Conservation (phyloP, 352 stramenopile genomes). For the Globisporangium iwayamae region DNA sequence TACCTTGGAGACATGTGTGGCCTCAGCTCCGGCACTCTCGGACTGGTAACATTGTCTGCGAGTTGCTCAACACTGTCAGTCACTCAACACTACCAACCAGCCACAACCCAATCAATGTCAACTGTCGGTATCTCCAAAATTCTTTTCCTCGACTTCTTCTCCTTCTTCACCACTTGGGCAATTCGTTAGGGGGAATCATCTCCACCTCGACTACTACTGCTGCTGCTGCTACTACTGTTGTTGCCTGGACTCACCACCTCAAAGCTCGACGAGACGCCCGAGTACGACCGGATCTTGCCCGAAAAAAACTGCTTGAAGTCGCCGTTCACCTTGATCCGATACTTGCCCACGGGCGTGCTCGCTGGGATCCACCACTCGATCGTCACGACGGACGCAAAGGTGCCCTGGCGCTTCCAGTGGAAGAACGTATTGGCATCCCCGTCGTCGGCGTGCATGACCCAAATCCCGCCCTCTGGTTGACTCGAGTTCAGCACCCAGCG, state of each 20-base stretch:
- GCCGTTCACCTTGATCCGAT: slow-evolving; percentile 79
- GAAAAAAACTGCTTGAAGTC: slow-evolving; percentile 74
- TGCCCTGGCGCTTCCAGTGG: slow-evolving; percentile 64
- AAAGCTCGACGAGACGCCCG: slow-evolving; percentile 60
- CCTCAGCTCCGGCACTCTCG: background rate
- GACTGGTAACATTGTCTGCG: background rate
- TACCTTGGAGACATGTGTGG: background rate
- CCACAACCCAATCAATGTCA: background rate
- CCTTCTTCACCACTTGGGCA: background rate
- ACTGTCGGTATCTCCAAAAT: background rate
- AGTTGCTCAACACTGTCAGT: background rate
- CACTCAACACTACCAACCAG: no score
- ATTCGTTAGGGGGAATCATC: background rate
- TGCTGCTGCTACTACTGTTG: background rate
- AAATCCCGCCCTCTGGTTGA: slow-evolving; percentile 41
- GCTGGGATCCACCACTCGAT: slow-evolving; percentile 68
- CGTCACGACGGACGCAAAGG: slow-evolving; percentile 62
- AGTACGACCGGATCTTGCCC: slow-evolving; percentile 41
- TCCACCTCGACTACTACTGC: background rate
- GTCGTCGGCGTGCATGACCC: slow-evolving; percentile 73
- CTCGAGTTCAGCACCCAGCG: slow-evolving; percentile 46
- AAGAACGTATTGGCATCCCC: slow-evolving; percentile 73
- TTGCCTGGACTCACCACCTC: slow-evolving; percentile 20
- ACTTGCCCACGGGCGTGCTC: slow-evolving; percentile 40
- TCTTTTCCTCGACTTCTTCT: background rate